These are phyloP conservation scores for Polygonum aviculare DNA, from an alignment of 148 eudicot genomes.

Conservation along the genomic window DNA sequence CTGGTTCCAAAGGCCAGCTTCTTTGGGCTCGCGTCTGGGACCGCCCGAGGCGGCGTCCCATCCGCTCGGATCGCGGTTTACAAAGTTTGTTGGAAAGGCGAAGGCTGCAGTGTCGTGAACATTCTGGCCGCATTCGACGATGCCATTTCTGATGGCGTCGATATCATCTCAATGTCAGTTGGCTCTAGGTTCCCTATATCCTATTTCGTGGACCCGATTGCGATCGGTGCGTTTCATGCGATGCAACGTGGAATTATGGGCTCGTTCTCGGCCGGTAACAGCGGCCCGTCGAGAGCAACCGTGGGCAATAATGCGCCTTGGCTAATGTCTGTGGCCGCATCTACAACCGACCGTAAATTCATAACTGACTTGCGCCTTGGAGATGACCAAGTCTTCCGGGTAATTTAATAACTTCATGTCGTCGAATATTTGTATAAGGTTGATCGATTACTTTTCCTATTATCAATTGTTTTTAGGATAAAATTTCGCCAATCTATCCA, in stretches of 20 bases:
- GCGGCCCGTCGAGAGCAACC: slow-evolving; percentile 17
- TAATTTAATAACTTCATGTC: background rate
- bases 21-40: slow-evolving; percentile 29
- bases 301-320: slow-evolving; percentile 45
- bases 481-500: too few species aligned
- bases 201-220: slow-evolving; percentile 7
- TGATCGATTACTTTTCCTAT: too few species aligned
- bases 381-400: slow-evolving; percentile 18
- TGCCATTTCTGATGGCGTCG: slow-evolving; percentile 60
- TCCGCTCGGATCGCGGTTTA: slow-evolving; percentile 44
- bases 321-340: slow-evolving; percentile 41
- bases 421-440: too few species aligned
- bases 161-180: slow-evolving; percentile 36
- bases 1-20: slow-evolving; percentile 20
- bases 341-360: slow-evolving; percentile 36
- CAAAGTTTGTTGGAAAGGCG: slow-evolving; percentile 22
- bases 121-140: slow-evolving; percentile 43
- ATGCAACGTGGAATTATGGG: slow-evolving; percentile 31
- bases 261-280: slow-evolving; percentile 26
- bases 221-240: slow-evolving; percentile 36
- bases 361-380: slow-evolving; percentile 25
- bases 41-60: slow-evolving; percentile 45
- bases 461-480: too few species aligned
- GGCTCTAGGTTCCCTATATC: background rate
- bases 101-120: background rate